A percentile compares a stretch with the other conserved stretches of the same genome.
phyloP scores from a whole-genome alignment of 2,329 filamentous ascomycete species.

The Aspergillus persii region DNA sequence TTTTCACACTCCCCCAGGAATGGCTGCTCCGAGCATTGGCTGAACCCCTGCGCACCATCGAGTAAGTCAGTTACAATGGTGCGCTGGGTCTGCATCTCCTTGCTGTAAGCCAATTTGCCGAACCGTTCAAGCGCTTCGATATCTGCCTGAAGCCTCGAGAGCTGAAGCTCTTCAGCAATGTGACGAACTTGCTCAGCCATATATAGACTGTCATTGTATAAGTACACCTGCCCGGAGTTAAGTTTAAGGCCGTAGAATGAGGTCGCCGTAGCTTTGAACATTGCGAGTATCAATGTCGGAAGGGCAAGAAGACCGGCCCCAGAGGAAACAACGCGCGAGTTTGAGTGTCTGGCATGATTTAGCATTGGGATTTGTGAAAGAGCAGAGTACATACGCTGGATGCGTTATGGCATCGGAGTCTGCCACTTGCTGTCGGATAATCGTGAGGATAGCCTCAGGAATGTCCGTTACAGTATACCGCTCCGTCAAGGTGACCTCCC shows the following conservation, averaged over 20 bases:
- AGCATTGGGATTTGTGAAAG: slow-evolving; percentile 8
- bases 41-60: slow-evolving; percentile 62
- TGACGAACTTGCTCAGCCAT: slow-evolving; percentile 54
- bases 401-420: slow-evolving; percentile 41
- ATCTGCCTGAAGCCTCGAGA: slow-evolving; percentile 54
- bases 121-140: slow-evolving; percentile 57
- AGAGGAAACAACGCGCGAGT: slow-evolving; percentile 40
- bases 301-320: slow-evolving; percentile 45
- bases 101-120: slow-evolving; percentile 60
- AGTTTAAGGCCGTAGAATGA: slow-evolving; percentile 45
- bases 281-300: slow-evolving; percentile 48
- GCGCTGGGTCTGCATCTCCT: slow-evolving; percentile 64
- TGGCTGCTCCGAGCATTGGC: slow-evolving; percentile 57
- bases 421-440: slow-evolving; percentile 41
- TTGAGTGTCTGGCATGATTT: slow-evolving; percentile 28
- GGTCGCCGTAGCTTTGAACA: slow-evolving; percentile 51
- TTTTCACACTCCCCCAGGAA: slow-evolving; percentile 60
- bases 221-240: slow-evolving; percentile 58
- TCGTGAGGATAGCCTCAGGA: slow-evolving; percentile 66
- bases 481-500: slow-evolving; percentile 77
- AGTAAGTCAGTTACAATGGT: slow-evolving; percentile 62
- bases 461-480: slow-evolving; percentile 86
- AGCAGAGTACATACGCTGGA: slow-evolving; percentile 32
- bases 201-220: slow-evolving; percentile 64
- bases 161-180: slow-evolving; percentile 47